Percentiles rank a stretch among this genome's conserved stretches.
Conservation (phyloP, 768 basidiomycete species). For the Astraeus odoratus region DNA sequence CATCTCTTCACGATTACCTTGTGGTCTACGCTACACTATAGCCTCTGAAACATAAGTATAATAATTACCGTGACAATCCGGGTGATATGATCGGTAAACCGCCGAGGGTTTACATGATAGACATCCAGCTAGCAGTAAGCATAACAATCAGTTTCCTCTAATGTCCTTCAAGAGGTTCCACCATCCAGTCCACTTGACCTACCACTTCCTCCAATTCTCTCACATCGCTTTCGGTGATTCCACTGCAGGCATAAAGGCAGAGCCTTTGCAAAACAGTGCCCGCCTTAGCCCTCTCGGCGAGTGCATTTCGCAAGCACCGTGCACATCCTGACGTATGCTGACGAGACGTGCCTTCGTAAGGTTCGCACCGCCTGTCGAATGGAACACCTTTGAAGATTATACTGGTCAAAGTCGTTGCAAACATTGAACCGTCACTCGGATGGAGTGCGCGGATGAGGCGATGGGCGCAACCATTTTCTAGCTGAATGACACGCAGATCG, state of each 20-base stretch:
- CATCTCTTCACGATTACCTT: too few relatives aligned
- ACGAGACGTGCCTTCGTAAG: not conserved
- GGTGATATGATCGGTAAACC: too few relatives aligned
- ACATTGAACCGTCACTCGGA: not conserved
- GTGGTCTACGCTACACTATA: too few relatives aligned
- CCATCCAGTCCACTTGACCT: constrained; percentile 15
- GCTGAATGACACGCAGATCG: constrained; percentile 9
- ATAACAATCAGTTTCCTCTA: too few relatives aligned
- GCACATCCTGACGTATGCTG: constrained; percentile 3
- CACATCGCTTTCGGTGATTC: constrained; percentile 3
- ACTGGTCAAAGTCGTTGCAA: constrained; percentile 13
- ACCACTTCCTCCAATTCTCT: constrained; percentile 4
- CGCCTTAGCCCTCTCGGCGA: constrained; percentile 8
- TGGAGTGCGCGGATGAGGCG: constrained; percentile 8
- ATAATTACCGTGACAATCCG: too few relatives aligned
- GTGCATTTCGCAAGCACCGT: constrained; percentile 12
- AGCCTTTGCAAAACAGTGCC: constrained; percentile 12
- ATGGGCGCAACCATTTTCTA: constrained; percentile 5
- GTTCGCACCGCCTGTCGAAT: constrained; percentile 9
- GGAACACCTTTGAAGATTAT: constrained; percentile 5
- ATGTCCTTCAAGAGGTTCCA: too few relatives aligned
- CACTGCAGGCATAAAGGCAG: constrained; percentile 7
- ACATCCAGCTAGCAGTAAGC: too few relatives aligned
- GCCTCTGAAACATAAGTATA: too few relatives aligned
- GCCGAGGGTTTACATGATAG: too few relatives aligned